Conservation (phyloP, 345 rosid species). For the Aquilaria yunnanensis region DNA sequence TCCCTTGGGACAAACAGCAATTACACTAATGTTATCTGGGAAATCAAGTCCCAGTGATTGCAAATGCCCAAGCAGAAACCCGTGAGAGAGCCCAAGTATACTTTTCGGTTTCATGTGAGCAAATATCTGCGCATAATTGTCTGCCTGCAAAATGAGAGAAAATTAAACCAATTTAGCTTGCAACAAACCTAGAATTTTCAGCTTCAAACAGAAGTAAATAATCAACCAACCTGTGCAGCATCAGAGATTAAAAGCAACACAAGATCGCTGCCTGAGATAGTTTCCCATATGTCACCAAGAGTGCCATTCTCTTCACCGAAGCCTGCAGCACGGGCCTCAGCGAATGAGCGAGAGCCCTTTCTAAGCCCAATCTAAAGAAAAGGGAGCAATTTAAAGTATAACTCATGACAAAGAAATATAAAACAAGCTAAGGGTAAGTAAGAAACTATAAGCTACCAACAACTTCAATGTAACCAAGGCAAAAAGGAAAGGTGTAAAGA, state of each 20-base stretch:
- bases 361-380: slow-evolving; percentile 67
- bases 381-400: slow-evolving; percentile 1
- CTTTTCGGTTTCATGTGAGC: slow-evolving; percentile 93
- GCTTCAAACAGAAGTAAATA: not conserved
- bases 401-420: not conserved
- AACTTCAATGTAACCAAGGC: not conserved
- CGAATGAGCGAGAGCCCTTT: slow-evolving; percentile 81
- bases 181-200: not conserved
- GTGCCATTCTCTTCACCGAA: slow-evolving; percentile 86
- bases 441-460: not conserved
- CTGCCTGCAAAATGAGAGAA: slow-evolving; percentile 49
- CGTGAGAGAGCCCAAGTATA: slow-evolving; percentile 93
- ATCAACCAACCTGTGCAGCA: slow-evolving; percentile 73
- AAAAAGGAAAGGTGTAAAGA: not conserved
- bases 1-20: slow-evolving; percentile 84
- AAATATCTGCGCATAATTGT: slow-evolving; percentile 72
- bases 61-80: slow-evolving; percentile 84
- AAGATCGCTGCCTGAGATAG: slow-evolving; percentile 84
- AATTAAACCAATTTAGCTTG: not conserved
- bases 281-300: slow-evolving; percentile 86
- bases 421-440: not conserved
- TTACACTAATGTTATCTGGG: slow-evolving; percentile 73
- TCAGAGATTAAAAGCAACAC: slow-evolving; percentile 83
- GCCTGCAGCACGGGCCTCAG: slow-evolving; percentile 85
- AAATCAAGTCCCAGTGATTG: slow-evolving; percentile 71